These are phyloP conservation scores for Thyridium curvatum DNA, from an alignment of 2,329 filamentous ascomycete genomes.

Conservation along the genomic window DNA sequence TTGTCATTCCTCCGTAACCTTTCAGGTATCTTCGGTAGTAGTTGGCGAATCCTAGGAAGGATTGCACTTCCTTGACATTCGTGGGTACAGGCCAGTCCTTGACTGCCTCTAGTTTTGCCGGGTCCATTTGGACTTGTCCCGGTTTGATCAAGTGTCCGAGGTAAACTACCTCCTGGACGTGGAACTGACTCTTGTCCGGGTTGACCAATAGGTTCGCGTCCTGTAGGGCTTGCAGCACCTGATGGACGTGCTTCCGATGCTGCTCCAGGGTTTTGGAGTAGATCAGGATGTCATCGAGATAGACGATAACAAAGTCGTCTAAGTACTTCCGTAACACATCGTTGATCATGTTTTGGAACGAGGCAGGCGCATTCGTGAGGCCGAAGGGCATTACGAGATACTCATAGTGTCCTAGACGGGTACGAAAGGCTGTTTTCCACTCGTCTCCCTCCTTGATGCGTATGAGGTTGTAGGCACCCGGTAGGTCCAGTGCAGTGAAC, in stretches of 20 bases:
- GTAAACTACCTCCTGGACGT: too few species aligned
- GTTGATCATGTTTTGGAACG: slow-evolving; percentile 6
- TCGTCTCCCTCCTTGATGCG: too few species aligned
- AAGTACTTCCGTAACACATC: too few species aligned
- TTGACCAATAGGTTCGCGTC: too few species aligned
- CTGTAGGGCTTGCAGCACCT: too few species aligned
- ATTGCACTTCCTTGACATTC: slow-evolving; percentile 13
- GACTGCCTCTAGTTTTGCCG: neutral
- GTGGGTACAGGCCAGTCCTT: neutral
- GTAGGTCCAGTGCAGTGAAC: too few species aligned
- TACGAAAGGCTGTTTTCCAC: too few species aligned
- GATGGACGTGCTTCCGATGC: too few species aligned
- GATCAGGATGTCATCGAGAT: slow-evolving; percentile 10
- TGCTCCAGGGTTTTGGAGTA: slow-evolving; percentile 5
- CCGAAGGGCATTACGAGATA: slow-evolving; percentile 23
- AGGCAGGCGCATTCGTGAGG: slow-evolving; percentile 11
- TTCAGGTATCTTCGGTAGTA: slow-evolving; percentile 23
- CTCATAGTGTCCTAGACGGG: slow-evolving; percentile 18
- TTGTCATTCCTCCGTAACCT: slow-evolving; percentile 12
- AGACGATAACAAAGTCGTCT: too few species aligned
- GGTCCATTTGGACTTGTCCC: neutral
- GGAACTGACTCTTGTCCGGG: too few species aligned
- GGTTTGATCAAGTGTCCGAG: slow-evolving; percentile 2
- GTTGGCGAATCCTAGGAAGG: slow-evolving; percentile 22
- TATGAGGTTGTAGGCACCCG: too few species aligned